Percentiles rank a stretch among this genome's conserved stretches.
Evolutionary conservation across 2,329 filamentous ascomycete genomes (phyloP).

Genomic region (Colletotrichum sp.): DNA sequence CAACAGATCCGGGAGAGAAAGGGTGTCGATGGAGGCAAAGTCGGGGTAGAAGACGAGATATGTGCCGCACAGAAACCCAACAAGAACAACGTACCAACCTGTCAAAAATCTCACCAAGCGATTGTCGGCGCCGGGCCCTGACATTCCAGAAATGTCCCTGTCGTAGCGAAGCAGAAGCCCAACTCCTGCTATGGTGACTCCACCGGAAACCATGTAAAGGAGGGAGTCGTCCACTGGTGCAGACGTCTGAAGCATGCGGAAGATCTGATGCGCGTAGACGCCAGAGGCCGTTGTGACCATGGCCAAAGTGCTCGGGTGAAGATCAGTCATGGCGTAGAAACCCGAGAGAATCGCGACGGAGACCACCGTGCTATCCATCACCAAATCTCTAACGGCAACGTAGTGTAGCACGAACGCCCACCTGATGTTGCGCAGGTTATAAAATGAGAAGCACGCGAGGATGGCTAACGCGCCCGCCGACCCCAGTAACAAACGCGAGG

Average conservation of each 20-base stretch:
- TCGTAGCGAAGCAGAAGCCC: slow-evolving; percentile 22
- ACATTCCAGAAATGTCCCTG: not conserved
- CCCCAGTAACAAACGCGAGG: slow-evolving; percentile 26
- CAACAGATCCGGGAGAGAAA: not conserved
- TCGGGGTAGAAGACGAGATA: slow-evolving; percentile 17
- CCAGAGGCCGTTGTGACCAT: slow-evolving; percentile 27
- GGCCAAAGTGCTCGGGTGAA: slow-evolving; percentile 32
- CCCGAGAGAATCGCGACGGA: slow-evolving; percentile 28
- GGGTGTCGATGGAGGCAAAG: not conserved
- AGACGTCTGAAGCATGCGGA: not conserved
- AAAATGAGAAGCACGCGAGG: slow-evolving; percentile 30
- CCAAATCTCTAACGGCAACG: slow-evolving; percentile 32
- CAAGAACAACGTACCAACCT: slow-evolving; percentile 11
- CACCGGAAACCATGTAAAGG: not conserved
- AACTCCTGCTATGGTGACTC: slow-evolving; percentile 5
- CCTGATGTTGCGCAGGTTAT: slow-evolving; percentile 30
- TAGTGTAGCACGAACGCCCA: slow-evolving; percentile 34
- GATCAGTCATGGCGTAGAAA: slow-evolving; percentile 29
- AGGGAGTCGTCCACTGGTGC: not conserved
- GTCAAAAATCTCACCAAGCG: slow-evolving; percentile 7
- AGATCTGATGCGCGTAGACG: slow-evolving; percentile 27
- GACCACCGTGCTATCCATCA: slow-evolving; percentile 31
- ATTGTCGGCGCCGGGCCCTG: not conserved
- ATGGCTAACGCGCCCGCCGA: slow-evolving; percentile 28
- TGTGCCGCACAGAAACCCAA: slow-evolving; percentile 15